Evolutionary conservation across 2,329 filamentous ascomycete genomes (phyloP).

Genomic region (Capronia americana): DNA sequence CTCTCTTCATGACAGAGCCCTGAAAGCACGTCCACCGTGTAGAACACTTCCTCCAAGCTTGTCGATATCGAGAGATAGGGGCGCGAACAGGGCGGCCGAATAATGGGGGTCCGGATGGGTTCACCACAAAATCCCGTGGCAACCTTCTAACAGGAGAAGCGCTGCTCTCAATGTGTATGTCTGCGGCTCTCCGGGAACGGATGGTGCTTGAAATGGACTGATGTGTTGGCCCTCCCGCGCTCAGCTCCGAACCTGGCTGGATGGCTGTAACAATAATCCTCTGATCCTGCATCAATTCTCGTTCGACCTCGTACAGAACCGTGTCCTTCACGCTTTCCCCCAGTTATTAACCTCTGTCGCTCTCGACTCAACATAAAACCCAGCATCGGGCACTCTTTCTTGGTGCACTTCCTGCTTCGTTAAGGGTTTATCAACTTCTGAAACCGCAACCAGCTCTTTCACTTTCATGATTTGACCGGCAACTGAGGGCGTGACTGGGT

Average conservation of each 20-base stretch:
- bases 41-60: background rate
- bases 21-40: background rate
- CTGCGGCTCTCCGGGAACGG: background rate
- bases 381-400: slow-evolving; percentile 74
- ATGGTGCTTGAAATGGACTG: background rate
- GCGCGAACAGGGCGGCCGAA: background rate
- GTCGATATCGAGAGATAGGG: background rate
- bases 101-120: background rate
- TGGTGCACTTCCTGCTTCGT: slow-evolving; percentile 72
- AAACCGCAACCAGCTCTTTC: slow-evolving; percentile 85
- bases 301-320: background rate
- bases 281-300: background rate
- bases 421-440: slow-evolving; percentile 73
- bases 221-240: background rate
- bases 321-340: background rate
- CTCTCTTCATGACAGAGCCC: background rate
- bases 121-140: background rate
- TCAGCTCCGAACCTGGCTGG: background rate
- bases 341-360: slow-evolving; percentile 36
- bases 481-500: slow-evolving; percentile 78
- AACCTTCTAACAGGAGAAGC: background rate
- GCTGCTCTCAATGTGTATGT: background rate
- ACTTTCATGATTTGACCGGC: slow-evolving; percentile 93
- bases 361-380: slow-evolving; percentile 77
- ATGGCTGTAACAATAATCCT: background rate